Percentiles rank a stretch among this genome's conserved stretches.
Evolutionary conservation across 495 filamentous ascomycete genomes (phyloP).

Genomic region (Podospora australis): DNA sequence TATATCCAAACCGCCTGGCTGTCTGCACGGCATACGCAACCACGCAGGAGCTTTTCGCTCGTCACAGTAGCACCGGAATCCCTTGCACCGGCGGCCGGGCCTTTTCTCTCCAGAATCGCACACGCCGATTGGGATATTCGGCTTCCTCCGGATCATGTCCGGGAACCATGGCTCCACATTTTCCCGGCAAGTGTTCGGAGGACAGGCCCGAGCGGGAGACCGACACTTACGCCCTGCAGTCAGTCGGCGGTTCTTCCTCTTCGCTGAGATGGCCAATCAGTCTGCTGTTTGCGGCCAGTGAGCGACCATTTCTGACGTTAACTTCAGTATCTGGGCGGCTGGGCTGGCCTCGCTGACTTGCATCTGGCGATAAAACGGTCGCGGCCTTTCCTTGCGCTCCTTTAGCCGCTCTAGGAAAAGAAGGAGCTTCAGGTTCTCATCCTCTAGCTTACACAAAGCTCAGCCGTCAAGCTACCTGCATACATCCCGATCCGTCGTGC

Average conservation of each 20-base stretch:
- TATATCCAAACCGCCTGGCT: background rate
- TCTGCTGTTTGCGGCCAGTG: background rate
- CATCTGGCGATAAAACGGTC: too few species aligned
- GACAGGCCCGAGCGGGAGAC: background rate
- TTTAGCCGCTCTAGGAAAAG: background rate
- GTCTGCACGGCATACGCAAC: background rate
- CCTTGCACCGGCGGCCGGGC: too few species aligned
- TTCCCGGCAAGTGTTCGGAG: background rate
- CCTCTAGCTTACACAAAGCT: background rate
- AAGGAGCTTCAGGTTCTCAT: background rate
- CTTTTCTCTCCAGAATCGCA: too few species aligned
- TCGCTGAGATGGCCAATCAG: background rate
- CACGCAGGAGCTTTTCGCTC: background rate
- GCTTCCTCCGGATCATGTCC: background rate
- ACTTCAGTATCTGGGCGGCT: too few species aligned
- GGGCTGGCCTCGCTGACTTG: too few species aligned
- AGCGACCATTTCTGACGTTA: background rate
- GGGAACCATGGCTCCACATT: background rate
- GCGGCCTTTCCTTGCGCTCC: background rate
- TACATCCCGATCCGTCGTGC: background rate
- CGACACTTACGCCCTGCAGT: background rate
- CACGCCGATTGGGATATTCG: too few species aligned
- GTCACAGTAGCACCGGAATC: too few species aligned
- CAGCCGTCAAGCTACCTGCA: constrained; percentile 1
- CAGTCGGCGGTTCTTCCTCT: background rate